A percentile compares a stretch with the other conserved stretches of the same genome.
phyloP scores from a whole-genome alignment of 345 rosid species.

The Viola odorata region DNA sequence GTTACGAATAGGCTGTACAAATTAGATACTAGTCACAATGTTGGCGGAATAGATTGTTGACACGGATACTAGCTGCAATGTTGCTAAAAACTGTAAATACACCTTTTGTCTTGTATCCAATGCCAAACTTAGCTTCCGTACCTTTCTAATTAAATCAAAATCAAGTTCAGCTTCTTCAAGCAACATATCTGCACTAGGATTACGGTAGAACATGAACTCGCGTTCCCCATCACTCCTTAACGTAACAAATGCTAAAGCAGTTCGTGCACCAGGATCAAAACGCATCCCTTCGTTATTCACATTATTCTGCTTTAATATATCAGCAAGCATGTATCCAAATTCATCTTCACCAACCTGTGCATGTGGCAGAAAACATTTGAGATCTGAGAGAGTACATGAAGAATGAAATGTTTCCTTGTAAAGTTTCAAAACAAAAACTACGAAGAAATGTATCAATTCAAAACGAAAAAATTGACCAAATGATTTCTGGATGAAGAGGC shows the following conservation, averaged over 20 bases:
- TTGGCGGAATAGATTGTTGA: no score
- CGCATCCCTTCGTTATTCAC: slow-evolving; percentile 79
- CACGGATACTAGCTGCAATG: no score
- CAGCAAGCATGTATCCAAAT: slow-evolving; percentile 93
- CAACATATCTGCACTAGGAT: slow-evolving; percentile 98
- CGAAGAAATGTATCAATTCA: no score
- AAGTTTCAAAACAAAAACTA: not conserved
- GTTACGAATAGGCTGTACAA: no score
- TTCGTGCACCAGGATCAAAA: slow-evolving; percentile 86
- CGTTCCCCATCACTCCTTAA: slow-evolving; percentile 84
- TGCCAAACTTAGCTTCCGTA: slow-evolving; percentile 8
- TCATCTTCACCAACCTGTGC: slow-evolving; percentile 94
- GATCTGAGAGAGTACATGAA: not conserved
- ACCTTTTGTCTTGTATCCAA: no score
- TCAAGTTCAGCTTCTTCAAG: slow-evolving; percentile 80
- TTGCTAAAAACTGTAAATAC: no score
- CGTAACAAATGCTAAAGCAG: slow-evolving; percentile 95
- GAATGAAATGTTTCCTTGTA: not conserved
- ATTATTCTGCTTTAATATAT: slow-evolving; percentile 75
- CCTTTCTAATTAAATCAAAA: slow-evolving; percentile 75
- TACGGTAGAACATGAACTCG: slow-evolving; percentile 96
- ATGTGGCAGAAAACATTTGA: slow-evolving; percentile 13
- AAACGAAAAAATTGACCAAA: no score
- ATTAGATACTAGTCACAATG: no score
- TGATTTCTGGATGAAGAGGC: not conserved